Conservation (phyloP, 495 filamentous ascomycete genomes). For the Aspergillus avenaceus region DNA sequence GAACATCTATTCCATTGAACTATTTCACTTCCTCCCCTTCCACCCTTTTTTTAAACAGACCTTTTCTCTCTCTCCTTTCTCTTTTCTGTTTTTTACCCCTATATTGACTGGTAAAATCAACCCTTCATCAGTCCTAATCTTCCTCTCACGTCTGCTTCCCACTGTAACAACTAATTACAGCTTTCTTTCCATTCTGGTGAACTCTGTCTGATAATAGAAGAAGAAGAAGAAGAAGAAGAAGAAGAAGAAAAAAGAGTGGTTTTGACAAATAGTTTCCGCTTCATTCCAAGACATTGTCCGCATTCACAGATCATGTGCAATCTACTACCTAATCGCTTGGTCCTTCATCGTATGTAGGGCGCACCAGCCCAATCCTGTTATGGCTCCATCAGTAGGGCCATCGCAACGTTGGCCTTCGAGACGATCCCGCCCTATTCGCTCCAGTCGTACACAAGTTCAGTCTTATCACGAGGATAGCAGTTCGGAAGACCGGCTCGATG, state of each 20-base stretch:
- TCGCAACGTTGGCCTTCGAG: conserved; percentile 18
- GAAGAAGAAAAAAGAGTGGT: too few relatives aligned
- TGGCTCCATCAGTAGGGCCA: conserved; percentile 23
- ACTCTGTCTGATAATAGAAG: too few relatives aligned
- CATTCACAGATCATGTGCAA: conserved; percentile 7
- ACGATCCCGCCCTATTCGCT: conserved; percentile 33
- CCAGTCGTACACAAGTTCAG: conserved; percentile 32
- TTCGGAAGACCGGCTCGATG: conserved; percentile 22
- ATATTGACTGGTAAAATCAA: too few relatives aligned
- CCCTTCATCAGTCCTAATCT: too few relatives aligned
- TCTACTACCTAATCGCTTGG: background rate
- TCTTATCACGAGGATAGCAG: conserved; percentile 41
- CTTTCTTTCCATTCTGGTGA: too few relatives aligned
- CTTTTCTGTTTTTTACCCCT: background rate
- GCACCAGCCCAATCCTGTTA: conserved; percentile 9
- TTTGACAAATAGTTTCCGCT: too few relatives aligned
- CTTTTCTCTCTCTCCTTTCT: background rate
- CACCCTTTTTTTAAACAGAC: background rate
- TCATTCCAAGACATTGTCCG: too few relatives aligned
- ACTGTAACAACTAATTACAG: too few relatives aligned
- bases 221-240: too few relatives aligned
- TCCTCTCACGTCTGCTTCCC: background rate
- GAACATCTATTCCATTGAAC: conserved; percentile 6
- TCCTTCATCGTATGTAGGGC: conserved; percentile 8
- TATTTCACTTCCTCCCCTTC: conserved; percentile 14